Evolutionary conservation across 2,329 filamentous ascomycete genomes (phyloP).

Genomic region (Talaromyces sp.): DNA sequence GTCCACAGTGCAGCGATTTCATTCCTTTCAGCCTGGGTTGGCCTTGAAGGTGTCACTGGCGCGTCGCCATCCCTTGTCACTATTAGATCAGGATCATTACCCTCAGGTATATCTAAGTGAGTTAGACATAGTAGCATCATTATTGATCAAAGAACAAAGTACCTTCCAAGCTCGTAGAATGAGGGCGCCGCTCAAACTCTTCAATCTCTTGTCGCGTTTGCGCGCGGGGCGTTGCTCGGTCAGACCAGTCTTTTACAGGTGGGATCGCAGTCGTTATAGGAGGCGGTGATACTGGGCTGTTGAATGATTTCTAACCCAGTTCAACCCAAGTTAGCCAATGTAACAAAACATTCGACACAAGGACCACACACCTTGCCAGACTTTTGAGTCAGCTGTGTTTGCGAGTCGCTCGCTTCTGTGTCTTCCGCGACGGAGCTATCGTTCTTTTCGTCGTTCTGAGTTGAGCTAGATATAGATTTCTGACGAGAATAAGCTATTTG

Average conservation of each 20-base stretch:
- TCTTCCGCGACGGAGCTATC: background rate
- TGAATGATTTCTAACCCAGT: constrained; percentile 18
- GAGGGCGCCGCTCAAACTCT: constrained; percentile 44
- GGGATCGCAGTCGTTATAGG: constrained; percentile 70
- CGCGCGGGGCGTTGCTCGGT: constrained; percentile 71
- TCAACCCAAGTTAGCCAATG: background rate
- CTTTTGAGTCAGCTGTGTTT: background rate
- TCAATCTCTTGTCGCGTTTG: constrained; percentile 75
- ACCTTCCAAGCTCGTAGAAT: constrained; percentile 76
- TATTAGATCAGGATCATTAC: constrained; percentile 15
- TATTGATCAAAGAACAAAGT: constrained; percentile 18
- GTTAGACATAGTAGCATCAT: background rate
- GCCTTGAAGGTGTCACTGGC: constrained; percentile 26
- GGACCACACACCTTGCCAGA: constrained; percentile 2
- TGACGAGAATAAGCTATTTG: background rate
- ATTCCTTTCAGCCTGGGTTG: constrained; percentile 46
- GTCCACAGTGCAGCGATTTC: constrained; percentile 62
- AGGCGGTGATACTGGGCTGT: constrained; percentile 55
- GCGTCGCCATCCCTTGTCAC: constrained; percentile 15
- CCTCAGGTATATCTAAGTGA: constrained; percentile 28
- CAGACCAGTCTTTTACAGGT: constrained; percentile 58
- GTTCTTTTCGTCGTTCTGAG: constrained; percentile 4
- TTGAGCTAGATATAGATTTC: constrained; percentile 3
- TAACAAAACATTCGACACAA: background rate
- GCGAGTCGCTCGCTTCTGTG: constrained; percentile 5